phyloP scores from a whole-genome alignment of 345 rosid species.

The Moringa oleifera region DNA sequence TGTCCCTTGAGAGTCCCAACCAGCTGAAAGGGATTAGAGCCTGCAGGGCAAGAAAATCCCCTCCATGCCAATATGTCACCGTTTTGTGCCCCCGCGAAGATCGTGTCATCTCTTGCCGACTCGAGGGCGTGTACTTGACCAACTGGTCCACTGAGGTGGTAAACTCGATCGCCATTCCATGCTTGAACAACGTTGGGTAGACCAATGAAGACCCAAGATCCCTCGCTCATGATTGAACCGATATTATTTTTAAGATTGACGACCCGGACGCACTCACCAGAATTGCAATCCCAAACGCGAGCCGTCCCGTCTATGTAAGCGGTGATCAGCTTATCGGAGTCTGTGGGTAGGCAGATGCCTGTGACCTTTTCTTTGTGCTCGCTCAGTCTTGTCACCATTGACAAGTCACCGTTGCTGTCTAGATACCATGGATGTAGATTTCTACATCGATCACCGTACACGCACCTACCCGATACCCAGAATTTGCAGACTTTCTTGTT shows the following conservation, averaged over 20 bases:
- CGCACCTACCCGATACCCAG: background rate
- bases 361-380: background rate
- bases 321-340: background rate
- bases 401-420: background rate
- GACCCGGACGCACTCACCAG: background rate
- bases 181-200: background rate
- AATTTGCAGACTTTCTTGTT: background rate
- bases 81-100: background rate
- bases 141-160: background rate
- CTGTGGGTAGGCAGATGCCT: background rate
- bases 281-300: background rate
- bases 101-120: background rate
- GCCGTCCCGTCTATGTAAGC: background rate
- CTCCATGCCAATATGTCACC: conserved; percentile 8
- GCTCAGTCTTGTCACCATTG: background rate
- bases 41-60: background rate
- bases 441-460: background rate
- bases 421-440: background rate
- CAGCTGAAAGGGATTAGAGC: background rate
- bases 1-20: background rate
- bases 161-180: background rate
- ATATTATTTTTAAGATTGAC: background rate
- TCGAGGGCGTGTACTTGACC: background rate
- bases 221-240: background rate
- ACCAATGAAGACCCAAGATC: background rate